Base-by-base conservation (phyloP, 1,284 basidiomycete genomes). In the Apiotrichum gamsii region DNA sequence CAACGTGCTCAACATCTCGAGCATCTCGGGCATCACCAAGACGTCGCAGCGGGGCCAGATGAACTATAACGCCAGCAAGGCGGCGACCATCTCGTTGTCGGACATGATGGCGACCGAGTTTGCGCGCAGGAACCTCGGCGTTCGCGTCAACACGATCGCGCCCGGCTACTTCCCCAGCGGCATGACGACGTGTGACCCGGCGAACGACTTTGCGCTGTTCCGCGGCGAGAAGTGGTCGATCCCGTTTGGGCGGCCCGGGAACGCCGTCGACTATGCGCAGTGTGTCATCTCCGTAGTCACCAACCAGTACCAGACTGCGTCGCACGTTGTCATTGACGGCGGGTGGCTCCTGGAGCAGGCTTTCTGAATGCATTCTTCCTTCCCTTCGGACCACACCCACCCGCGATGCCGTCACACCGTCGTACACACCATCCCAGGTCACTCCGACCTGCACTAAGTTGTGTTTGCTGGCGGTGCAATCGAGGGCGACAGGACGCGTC, bases 251-350 rank as follows among this genome's bases (percentile, higher is more conserved):
- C 57, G 68, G 39, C 60, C 67, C 2, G 70, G 70, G 3, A 60
- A 54, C 29, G 68, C 69, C 0, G 40, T 59, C n/a, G 70, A 72
- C 37, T 70, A 70, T 40, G 66, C 68, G 13, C 67, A 70, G 46
- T 56, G 54, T 28, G 30, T 56, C 21, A 36, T 56, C 13, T 42
- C 41, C 3, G 39, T 49, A 5, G 39, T 44, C 9, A 42, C 42
- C 57, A 72, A 72, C 55, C 55, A 60, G 51, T 72, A 70, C 48
- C 47, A 65, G 34, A 72, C 70, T 5, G 70, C 67, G 2, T 51
- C 63, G 15, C 62, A 70, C 38, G 34, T 68, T 19, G 45, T 69
- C 29, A 61, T 71, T 18, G 70, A 72, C 43, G 70, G 70, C 16
- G 70, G 67, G 29, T 72, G 69, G 69, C 52, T 72, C 19, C 52